Evolutionary conservation across 1,284 basidiomycete species (phyloP).

Genomic region (Crucibulum parvulum): DNA sequence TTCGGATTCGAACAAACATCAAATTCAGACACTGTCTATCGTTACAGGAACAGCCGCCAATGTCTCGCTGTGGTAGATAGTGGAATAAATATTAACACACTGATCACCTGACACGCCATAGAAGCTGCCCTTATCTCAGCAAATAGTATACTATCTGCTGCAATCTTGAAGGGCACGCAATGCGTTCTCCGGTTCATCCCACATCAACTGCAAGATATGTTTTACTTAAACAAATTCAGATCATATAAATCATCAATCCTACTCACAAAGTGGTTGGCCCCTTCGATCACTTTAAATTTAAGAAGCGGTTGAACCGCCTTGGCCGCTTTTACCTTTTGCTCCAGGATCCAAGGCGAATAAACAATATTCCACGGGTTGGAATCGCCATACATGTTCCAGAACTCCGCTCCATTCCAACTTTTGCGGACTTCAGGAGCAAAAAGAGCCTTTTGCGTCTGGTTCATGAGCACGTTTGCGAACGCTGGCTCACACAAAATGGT

Average conservation of each 20-base stretch:
- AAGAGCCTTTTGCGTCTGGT: neutral
- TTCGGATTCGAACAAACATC: no score
- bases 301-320: neutral
- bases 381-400: conserved; percentile 16
- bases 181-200: neutral
- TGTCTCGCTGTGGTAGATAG: no score
- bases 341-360: conserved; percentile 14
- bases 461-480: neutral
- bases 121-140: no score
- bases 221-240: neutral
- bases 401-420: conserved; percentile 10
- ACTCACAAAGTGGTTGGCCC: conserved; percentile 1
- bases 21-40: no score
- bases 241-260: neutral
- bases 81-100: no score
- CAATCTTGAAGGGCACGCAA: neutral
- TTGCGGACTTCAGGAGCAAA: neutral
- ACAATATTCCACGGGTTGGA: conserved; percentile 11
- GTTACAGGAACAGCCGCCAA: no score
- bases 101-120: no score
- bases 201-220: neutral
- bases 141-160: neutral
- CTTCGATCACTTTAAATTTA: neutral
- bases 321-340: conserved; percentile 8
- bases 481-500: neutral